Base-by-base conservation (phyloP, 2,329 filamentous ascomycete species). In the Helotiales sp. region DNA sequence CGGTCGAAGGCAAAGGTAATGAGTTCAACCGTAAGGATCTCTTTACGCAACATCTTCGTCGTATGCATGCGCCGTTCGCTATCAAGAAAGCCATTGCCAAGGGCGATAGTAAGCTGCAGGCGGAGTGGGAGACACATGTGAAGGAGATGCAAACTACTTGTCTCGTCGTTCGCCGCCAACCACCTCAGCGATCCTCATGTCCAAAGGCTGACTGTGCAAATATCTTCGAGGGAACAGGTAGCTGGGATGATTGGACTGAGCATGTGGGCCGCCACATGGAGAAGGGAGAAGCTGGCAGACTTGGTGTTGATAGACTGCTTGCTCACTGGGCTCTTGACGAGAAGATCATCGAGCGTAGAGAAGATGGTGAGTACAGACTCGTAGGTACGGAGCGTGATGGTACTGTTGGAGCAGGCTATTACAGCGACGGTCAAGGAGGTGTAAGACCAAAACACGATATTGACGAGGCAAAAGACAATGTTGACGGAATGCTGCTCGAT, bases 1-100 rank as follows among this genome's bases (percentile, higher is more conserved):
- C 76, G 1, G 72, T 75, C 0, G 82, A 85, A 58, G 81, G 82
- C 31, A 84, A 82, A 62, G 81, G 81, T 3, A 85, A 85, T 60
- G 85, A 88, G 72, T 97, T 97, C 74, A 97, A 97, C 73, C 88
- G 93, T 67, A 97, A 96, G 72, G 93, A 98, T 70, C 83, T 99
- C 12, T 99, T 97, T 72, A 93, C 91, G 0, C 93, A 98, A 70
- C 93, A 99, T 68, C 81, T 96, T 13, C 88, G 93, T 13, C 90
- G 93, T 47, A 98, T 98, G 93, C 95, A 99, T 68, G 86, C 88
- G 0, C 86, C 88, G 0, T 84, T 84, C 40, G 80, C 85, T 68
- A 86, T 84, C 68, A 81, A 84, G 68, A 80, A 83, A 67, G 73
- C 81, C 9, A 73, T 81, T 17, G 75, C 78, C 25, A 85, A 86